Evolutionary conservation across 805 yeast species (phyloP).

Genomic region (Starmerella stigmatis): DNA sequence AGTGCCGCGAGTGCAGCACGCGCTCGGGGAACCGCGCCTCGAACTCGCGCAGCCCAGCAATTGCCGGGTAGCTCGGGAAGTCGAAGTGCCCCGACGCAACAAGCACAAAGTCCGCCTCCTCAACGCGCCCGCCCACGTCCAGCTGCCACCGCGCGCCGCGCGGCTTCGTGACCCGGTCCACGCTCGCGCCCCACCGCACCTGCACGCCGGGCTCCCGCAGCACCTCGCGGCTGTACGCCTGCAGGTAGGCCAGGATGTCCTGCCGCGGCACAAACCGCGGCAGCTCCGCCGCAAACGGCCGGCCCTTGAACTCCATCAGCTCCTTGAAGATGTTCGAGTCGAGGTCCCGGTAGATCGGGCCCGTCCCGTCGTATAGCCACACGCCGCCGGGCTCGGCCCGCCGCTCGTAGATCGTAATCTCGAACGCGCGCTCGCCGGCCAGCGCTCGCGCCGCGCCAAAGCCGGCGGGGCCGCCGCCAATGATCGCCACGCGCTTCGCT

Average conservation of each 20-base stretch:
- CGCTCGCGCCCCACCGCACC: slow-evolving; percentile 41
- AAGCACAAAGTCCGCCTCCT: slow-evolving; percentile 47
- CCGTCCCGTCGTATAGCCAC: slow-evolving; percentile 51
- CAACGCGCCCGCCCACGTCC: slow-evolving; percentile 26
- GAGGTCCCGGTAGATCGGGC: slow-evolving; percentile 51
- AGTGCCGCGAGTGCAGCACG: slow-evolving; percentile 49
- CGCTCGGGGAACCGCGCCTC: slow-evolving; percentile 16
- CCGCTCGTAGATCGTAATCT: slow-evolving; percentile 51
- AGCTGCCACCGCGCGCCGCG: slow-evolving; percentile 39
- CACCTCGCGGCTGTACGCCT: slow-evolving; percentile 42
- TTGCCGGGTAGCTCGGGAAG: slow-evolving; percentile 49
- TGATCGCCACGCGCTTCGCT: slow-evolving; percentile 42
- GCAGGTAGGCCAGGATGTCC: slow-evolving; percentile 54
- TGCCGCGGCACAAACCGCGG: slow-evolving; percentile 49
- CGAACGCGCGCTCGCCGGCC: slow-evolving; percentile 38
- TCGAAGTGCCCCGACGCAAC: slow-evolving; percentile 58
- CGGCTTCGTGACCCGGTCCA: slow-evolving; percentile 35
- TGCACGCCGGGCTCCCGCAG: slow-evolving; percentile 22
- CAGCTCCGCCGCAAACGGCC: slow-evolving; percentile 39
- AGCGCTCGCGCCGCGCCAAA: slow-evolving; percentile 56
- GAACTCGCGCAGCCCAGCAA: slow-evolving; percentile 45
- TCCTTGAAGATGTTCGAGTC: slow-evolving; percentile 60
- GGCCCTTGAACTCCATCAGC: slow-evolving; percentile 55
- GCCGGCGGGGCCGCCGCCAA: slow-evolving; percentile 76
- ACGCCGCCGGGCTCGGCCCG: slow-evolving; percentile 61